phyloP scores from a whole-genome alignment of 306 rosid genomes.

The Oemleria cerasiformis region DNA sequence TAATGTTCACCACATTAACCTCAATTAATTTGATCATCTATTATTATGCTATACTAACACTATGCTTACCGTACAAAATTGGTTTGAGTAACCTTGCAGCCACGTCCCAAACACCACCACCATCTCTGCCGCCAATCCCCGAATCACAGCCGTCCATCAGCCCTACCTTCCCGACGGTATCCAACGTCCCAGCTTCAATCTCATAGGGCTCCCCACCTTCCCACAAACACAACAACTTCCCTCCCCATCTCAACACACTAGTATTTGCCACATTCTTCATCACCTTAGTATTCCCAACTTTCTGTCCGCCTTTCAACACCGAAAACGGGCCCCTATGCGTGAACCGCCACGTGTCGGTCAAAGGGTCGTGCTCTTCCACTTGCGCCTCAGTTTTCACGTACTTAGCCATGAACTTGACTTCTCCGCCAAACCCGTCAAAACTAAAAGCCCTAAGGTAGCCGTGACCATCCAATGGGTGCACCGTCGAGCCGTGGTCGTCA shows the following conservation, averaged over 20 bases:
- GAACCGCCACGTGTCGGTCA: constrained; percentile 61
- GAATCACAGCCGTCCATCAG: constrained; percentile 37
- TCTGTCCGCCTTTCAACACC: constrained; percentile 75
- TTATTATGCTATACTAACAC: background rate
- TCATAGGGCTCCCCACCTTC: constrained; percentile 96
- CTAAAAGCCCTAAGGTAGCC: constrained; percentile 76
- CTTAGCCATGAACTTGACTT: constrained; percentile 71
- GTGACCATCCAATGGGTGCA: constrained; percentile 88
- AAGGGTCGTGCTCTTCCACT: constrained; percentile 63
- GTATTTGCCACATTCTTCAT: constrained; percentile 98
- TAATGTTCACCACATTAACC: background rate
- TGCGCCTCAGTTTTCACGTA: constrained; percentile 83
- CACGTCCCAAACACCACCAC: constrained; percentile 47
- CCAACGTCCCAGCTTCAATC: constrained; percentile 59
- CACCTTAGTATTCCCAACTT: constrained; percentile 85
- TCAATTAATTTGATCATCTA: background rate
- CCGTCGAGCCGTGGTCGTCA: constrained; percentile 90
- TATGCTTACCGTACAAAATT: constrained; percentile 56
- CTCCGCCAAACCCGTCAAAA: constrained; percentile 32
- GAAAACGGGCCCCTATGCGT: constrained; percentile 88
- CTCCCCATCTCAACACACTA: constrained; percentile 76
- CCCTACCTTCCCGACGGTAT: constrained; percentile 50
- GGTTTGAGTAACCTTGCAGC: constrained; percentile 75
- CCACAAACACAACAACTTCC: constrained; percentile 74
- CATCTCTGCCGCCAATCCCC: background rate